Evolutionary conservation across 441 rosid genomes (phyloP), one percentile per base, ranked within the genome.

Genomic region (Biscutella laevigata): DNA sequence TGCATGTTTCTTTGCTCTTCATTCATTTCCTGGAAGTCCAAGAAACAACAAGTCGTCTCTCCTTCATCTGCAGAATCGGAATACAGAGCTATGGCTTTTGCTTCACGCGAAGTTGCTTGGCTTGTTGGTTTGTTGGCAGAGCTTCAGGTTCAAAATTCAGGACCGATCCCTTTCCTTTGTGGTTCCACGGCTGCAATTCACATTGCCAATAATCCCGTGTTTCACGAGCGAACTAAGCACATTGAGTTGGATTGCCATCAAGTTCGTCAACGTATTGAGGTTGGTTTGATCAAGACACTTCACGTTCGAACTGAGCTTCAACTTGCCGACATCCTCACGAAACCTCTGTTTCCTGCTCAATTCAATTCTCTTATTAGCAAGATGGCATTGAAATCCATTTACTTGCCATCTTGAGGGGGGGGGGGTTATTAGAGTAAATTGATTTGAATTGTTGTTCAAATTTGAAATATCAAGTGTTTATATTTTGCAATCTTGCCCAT

Each of bases 121-220:
- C 3, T 40, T 0, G 27, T 20, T 0, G 20, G n/a, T 11, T 3
- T 40, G 0, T 6, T 40, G 0, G 5, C 0, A 0, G 27, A 40
- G 1, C 0, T 40, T 0, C 45, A 40, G 0, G 15, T 2, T 0
- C 27, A 14, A 0, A 26, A 40, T 0, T 0, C 0, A 0, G n/a
- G 20, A 1, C 0, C 9, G 0, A 2, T 40, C 0, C 27, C 45
- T 0, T 40, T 40, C 5, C n/a, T n/a, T 0, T 40, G 27, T 20
- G 27, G 20, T 9, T 38, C 24, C n/a, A n/a, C n/a, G n/a, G n/a
- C n/a, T n/a, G n/a, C n/a, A n/a, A n/a, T n/a, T n/a, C n/a, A n/a
- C n/a, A 38, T 38, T 0, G 43, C 43, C 0, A 38, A 38, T 0
- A 16, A 38, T 17, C 24, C 1, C 0, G 25, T 38, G 0, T 38